These are phyloP conservation scores for Simplicillium aogashimaense DNA, from an alignment of 2,329 filamentous ascomycete genomes.

Conservation along the genomic window DNA sequence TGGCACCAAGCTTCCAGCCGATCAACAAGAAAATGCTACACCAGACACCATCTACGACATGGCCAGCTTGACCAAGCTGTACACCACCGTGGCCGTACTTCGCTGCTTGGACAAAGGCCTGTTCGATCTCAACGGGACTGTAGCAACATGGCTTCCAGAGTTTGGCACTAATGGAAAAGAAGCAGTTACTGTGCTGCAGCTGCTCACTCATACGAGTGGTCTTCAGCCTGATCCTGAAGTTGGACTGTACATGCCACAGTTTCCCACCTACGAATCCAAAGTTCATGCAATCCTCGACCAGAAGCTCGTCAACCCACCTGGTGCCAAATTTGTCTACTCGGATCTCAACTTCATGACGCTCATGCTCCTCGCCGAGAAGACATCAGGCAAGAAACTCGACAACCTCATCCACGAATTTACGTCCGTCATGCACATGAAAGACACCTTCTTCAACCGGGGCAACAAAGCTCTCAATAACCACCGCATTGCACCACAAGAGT, in stretches of 20 bases:
- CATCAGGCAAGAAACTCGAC: slow-evolving; percentile 15
- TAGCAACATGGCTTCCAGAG: slow-evolving; percentile 18
- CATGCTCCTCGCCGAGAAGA: slow-evolving; percentile 16
- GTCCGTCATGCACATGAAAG: slow-evolving; percentile 15
- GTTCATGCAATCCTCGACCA: slow-evolving; percentile 16
- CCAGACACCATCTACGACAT: slow-evolving; percentile 26
- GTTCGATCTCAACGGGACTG: slow-evolving; percentile 15
- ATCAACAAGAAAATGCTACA: slow-evolving; percentile 16
- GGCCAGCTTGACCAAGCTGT: slow-evolving; percentile 26
- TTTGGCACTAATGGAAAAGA: slow-evolving; percentile 21
- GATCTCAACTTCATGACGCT: slow-evolving; percentile 24
- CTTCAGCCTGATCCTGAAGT: slow-evolving; percentile 17
- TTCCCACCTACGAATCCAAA: slow-evolving; percentile 11
- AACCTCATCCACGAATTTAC: slow-evolving; percentile 16
- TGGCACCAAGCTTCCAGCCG: slow-evolving; percentile 15
- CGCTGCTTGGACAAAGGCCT: slow-evolving; percentile 16
- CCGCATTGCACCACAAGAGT: slow-evolving; percentile 19
- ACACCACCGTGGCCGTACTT: slow-evolving; percentile 21
- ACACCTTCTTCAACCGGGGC: slow-evolving; percentile 22
- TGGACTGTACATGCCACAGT: slow-evolving; percentile 13
- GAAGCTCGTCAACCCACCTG: slow-evolving; percentile 14
- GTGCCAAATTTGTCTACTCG: slow-evolving; percentile 20
- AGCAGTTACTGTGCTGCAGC: slow-evolving; percentile 20
- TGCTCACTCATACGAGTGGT: slow-evolving; percentile 23
- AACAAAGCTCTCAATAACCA: slow-evolving; percentile 18